phyloP scores from a whole-genome alignment of 306 rosid genomes.

The Betula pendula region DNA sequence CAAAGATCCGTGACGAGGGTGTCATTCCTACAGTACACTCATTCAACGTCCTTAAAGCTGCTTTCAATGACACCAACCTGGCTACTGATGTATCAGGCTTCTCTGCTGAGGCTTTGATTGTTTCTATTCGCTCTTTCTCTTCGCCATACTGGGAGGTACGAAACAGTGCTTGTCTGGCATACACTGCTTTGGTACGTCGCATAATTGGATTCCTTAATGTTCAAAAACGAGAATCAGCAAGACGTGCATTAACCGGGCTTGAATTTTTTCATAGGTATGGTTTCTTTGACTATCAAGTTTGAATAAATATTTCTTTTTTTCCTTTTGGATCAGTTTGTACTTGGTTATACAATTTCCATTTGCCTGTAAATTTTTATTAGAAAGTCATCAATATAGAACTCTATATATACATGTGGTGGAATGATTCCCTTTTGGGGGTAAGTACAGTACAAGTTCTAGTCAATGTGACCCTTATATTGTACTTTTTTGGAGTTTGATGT shows the following conservation, averaged over 20 bases:
- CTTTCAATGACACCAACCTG: constrained; percentile 94
- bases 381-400: not conserved
- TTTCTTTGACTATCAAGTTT: constrained; percentile 23
- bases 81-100: constrained; percentile 94
- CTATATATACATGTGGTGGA: not conserved
- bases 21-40: constrained; percentile 95
- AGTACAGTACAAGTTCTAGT: not conserved
- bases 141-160: constrained; percentile 96
- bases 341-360: not conserved
- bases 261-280: constrained; percentile 92
- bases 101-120: constrained; percentile 84
- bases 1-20: constrained; percentile 93
- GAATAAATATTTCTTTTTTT: constrained; percentile 5
- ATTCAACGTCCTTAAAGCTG: constrained; percentile 82
- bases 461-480: not conserved
- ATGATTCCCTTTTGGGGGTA: not conserved
- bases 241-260: constrained; percentile 88
- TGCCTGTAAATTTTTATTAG: not conserved
- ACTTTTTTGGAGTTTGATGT: not conserved
- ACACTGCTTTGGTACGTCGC: constrained; percentile 93
- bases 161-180: constrained; percentile 92
- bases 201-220: constrained; percentile 91
- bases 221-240: constrained; percentile 84
- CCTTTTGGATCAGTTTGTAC: not conserved
- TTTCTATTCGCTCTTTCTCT: constrained; percentile 82